Percentiles rank a stretch among this genome's conserved stretches.
Conservation (phyloP, 1,284 basidiomycete genomes). For the Wolfiporia cocos region DNA sequence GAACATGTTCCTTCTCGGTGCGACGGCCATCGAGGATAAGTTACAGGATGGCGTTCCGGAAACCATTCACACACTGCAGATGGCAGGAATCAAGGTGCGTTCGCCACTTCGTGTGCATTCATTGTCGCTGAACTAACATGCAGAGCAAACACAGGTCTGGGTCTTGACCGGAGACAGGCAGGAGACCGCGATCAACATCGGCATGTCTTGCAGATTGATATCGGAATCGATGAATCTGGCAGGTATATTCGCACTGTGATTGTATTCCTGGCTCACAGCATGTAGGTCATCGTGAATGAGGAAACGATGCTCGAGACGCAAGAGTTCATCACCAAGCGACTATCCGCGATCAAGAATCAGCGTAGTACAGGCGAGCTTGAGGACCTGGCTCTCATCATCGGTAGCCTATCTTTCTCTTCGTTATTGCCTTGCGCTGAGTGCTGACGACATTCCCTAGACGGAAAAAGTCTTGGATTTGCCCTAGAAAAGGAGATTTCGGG, state of each 20-base stretch:
- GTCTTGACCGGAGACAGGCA: constrained; percentile 97
- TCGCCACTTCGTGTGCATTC: neutral
- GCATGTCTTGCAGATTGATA: constrained; percentile 93
- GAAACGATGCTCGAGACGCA: constrained; percentile 78
- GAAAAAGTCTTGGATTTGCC: constrained; percentile 90
- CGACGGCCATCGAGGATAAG: constrained; percentile 98
- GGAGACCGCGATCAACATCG: constrained; percentile 99
- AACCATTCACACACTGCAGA: constrained; percentile 95
- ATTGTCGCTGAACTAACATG: neutral
- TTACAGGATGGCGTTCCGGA: constrained; percentile 98
- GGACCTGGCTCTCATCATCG: constrained; percentile 93
- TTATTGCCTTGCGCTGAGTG: neutral
- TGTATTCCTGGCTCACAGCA: constrained; percentile 1
- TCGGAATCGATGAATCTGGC: constrained; percentile 99
- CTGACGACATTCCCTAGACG: constrained; percentile 49
- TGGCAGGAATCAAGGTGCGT: constrained; percentile 90
- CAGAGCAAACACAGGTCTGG: constrained; percentile 67
- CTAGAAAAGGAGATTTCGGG: constrained; percentile 90
- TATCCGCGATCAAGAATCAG: constrained; percentile 92
- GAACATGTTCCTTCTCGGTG: constrained; percentile 88
- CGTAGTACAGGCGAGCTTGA: constrained; percentile 71
- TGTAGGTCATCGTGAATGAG: constrained; percentile 91
- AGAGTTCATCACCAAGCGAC: constrained; percentile 83
- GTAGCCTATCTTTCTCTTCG: constrained; percentile 33
- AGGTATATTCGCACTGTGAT: constrained; percentile 19